Percentiles rank a stretch among this genome's conserved stretches.
phyloP scores from a whole-genome alignment of 2,329 filamentous ascomycete genomes.

The Aspergillus thermomutatus region DNA sequence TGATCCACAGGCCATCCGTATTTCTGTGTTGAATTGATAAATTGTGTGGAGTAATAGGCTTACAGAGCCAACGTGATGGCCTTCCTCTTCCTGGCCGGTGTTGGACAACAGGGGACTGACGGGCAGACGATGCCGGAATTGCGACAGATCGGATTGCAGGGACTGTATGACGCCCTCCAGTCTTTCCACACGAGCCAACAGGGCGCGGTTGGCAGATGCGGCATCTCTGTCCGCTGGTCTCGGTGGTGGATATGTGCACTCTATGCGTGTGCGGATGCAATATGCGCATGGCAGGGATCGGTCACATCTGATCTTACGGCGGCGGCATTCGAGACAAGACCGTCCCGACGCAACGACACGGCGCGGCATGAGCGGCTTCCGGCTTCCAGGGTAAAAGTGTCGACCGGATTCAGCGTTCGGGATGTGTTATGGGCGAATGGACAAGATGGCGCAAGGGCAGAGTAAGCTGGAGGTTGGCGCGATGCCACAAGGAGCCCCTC shows the following conservation, averaged over 20 bases:
- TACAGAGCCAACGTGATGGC: no score
- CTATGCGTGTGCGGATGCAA: conserved; percentile 30
- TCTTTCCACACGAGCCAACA: conserved; percentile 5
- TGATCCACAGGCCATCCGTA: no score
- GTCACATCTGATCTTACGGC: conserved; percentile 26
- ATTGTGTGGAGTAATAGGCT: no score
- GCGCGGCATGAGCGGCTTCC: conserved; percentile 3
- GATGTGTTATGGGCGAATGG: no score
- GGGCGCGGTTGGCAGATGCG: background rate
- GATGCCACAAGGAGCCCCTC: background rate
- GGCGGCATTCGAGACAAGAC: conserved; percentile 23
- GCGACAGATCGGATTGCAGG: no score
- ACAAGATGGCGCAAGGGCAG: background rate
- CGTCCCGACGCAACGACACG: conserved; percentile 7
- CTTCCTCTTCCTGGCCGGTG: no score
- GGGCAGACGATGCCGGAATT: no score
- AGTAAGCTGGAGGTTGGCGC: no score
- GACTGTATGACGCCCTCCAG: conserved; percentile 6
- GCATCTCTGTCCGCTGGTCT: background rate
- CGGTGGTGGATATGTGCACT: conserved; percentile 30
- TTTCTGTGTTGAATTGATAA: no score
- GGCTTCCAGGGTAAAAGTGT: no score
- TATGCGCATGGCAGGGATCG: conserved; percentile 22
- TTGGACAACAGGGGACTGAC: no score
- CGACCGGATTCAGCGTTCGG: no score